A percentile compares a stretch with the other conserved stretches of the same genome.
Conservation (phyloP, 2,329 filamentous ascomycete genomes). For the Amylocarpus encephaloides region DNA sequence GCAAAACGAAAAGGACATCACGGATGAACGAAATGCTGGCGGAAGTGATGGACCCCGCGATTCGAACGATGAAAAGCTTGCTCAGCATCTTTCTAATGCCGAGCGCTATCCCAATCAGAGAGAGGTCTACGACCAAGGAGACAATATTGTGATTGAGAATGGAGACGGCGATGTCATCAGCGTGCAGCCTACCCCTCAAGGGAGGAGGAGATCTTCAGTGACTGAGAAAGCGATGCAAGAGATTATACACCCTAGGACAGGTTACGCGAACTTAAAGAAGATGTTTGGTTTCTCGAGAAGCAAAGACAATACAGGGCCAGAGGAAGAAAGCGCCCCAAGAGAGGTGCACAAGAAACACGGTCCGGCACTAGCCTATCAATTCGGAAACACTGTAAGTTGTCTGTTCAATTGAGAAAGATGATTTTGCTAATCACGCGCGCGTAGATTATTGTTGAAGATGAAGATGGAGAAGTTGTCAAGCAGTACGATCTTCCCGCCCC, state of each 20-base stretch:
- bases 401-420: not conserved
- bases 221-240: slow-evolving; percentile 33
- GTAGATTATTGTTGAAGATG: slow-evolving; percentile 79
- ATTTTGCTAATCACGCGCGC: slow-evolving; percentile 11
- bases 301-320: slow-evolving; percentile 37
- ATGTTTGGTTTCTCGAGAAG: slow-evolving; percentile 29
- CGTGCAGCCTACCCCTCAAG: slow-evolving; percentile 43
- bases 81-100: slow-evolving; percentile 26
- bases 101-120: slow-evolving; percentile 35
- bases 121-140: slow-evolving; percentile 75
- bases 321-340: slow-evolving; percentile 29
- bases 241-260: slow-evolving; percentile 29
- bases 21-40: slow-evolving; percentile 28
- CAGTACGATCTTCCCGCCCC: slow-evolving; percentile 65
- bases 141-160: slow-evolving; percentile 75
- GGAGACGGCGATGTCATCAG: slow-evolving; percentile 79
- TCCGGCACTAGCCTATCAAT: slow-evolving; percentile 77
- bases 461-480: slow-evolving; percentile 80
- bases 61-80: slow-evolving; percentile 27
- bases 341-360: slow-evolving; percentile 50
- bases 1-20: slow-evolving; percentile 20
- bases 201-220: not conserved
- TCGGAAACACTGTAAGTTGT: slow-evolving; percentile 63
- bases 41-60: slow-evolving; percentile 29
- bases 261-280: slow-evolving; percentile 26